These are phyloP conservation scores for Chaetomium sp. DNA, from an alignment of 2,329 filamentous ascomycete genomes.

Conservation along the genomic window DNA sequence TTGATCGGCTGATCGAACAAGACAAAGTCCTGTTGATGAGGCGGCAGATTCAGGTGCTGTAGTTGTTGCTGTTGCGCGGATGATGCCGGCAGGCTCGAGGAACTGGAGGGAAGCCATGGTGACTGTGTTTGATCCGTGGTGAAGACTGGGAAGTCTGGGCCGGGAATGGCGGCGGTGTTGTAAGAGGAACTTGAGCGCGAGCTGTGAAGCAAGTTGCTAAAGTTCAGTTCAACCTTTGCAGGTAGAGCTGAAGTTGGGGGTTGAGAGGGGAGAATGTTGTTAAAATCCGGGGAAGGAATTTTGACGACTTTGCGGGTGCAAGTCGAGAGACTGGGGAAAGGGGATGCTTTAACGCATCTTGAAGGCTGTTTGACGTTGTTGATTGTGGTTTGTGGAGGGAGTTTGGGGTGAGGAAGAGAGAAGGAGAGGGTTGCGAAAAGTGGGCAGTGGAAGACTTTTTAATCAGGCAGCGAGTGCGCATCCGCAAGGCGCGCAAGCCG, in stretches of 20 bases:
- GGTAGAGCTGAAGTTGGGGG: conserved; percentile 54
- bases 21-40: conserved; percentile 73
- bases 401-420: conserved; percentile 43
- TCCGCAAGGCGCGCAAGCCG: conserved; percentile 23
- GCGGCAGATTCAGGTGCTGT: conserved; percentile 47
- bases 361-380: conserved; percentile 46
- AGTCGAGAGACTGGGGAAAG: conserved; percentile 40
- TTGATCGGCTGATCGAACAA: conserved; percentile 65
- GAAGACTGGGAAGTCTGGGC: conserved; percentile 72
- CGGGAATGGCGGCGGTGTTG: conserved; percentile 61
- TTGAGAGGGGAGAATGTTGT: conserved; percentile 50
- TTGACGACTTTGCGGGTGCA: conserved; percentile 49
- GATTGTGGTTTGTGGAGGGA: conserved; percentile 39
- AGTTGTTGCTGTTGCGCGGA: conserved; percentile 59
- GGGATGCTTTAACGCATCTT: conserved; percentile 62
- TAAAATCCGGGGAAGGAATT: conserved; percentile 51
- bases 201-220: conserved; percentile 60
- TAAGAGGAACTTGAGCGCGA: conserved; percentile 60
- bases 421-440: conserved; percentile 38
- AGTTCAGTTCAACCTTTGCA: conserved; percentile 68
- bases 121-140: conserved; percentile 76
- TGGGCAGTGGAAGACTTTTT: conserved; percentile 46
- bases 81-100: conserved; percentile 63
- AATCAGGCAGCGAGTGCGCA: conserved; percentile 49
- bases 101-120: conserved; percentile 78